A percentile compares a stretch with the other conserved stretches of the same genome.
phyloP scores from a whole-genome alignment of 495 filamentous ascomycete species.

The Articulospora tetracladia region DNA sequence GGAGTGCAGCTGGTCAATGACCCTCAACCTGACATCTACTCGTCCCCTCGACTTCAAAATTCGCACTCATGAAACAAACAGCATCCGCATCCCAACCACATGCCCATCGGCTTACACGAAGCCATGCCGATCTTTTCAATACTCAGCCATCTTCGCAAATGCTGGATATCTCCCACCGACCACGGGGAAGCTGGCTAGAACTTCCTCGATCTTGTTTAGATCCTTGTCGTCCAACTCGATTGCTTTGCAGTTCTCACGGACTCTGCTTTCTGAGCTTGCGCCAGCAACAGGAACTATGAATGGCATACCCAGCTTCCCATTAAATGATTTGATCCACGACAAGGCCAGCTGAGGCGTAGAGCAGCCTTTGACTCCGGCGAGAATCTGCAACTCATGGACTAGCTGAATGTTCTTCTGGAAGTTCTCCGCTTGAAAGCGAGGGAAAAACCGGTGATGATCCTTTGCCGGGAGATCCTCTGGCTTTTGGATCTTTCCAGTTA shows the following conservation, averaged over 20 bases:
- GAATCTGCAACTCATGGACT: constrained; percentile 54
- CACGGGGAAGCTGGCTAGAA: constrained; percentile 37
- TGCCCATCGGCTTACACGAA: too few species aligned
- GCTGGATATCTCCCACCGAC: constrained; percentile 37
- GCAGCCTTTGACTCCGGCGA: constrained; percentile 66
- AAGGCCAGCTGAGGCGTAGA: constrained; percentile 75
- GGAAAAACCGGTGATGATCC: constrained; percentile 49
- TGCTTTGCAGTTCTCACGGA: constrained; percentile 43
- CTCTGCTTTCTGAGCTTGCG: constrained; percentile 43
- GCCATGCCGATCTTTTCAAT: not conserved
- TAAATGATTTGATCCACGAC: constrained; percentile 48
- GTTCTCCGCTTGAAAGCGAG: constrained; percentile 65
- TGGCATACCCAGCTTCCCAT: constrained; percentile 54
- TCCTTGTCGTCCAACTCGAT: constrained; percentile 48
- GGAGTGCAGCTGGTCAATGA: constrained; percentile 1
- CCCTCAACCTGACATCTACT: not conserved
- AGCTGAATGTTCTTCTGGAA: constrained; percentile 72
- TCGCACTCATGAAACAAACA: too few species aligned
- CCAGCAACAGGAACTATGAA: constrained; percentile 82
- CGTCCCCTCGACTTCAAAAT: too few species aligned
- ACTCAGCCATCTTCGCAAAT: constrained; percentile 2
- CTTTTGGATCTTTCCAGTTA: constrained; percentile 55
- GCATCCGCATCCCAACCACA: too few species aligned
- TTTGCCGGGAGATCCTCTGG: constrained; percentile 54
- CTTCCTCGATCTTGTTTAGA: constrained; percentile 43